Percentiles rank a stretch among this genome's conserved stretches.
phyloP scores from a whole-genome alignment of 2,329 filamentous ascomycete genomes.

The Aspergillus felis region DNA sequence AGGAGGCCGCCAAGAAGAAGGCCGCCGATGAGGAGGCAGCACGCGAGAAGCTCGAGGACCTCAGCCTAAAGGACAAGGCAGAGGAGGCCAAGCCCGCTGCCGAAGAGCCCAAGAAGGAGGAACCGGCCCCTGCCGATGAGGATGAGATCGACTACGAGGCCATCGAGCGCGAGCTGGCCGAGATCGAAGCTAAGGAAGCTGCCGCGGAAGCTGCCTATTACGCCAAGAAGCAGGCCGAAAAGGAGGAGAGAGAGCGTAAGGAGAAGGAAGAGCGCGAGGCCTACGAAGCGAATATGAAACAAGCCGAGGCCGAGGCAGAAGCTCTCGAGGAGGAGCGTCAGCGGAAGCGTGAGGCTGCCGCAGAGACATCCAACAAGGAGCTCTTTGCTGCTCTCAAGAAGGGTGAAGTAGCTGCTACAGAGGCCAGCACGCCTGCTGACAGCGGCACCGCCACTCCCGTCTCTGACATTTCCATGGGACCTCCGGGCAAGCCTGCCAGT shows the following conservation, averaged over 20 bases:
- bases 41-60: constrained; percentile 21
- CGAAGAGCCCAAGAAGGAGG: constrained; percentile 28
- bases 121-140: constrained; percentile 31
- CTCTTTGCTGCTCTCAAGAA: constrained; percentile 44
- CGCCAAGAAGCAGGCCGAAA: constrained; percentile 76
- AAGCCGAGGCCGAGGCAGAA: constrained; percentile 47
- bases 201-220: constrained; percentile 48
- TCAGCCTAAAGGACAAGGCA: constrained; percentile 33
- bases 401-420: constrained; percentile 34
- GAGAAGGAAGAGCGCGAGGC: constrained; percentile 43
- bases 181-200: constrained; percentile 45
- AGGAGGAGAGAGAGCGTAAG: constrained; percentile 48
- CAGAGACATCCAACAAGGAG: constrained; percentile 35
- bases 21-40: constrained; percentile 21
- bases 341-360: constrained; percentile 36
- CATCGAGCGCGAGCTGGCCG: constrained; percentile 46
- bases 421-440: constrained; percentile 39
- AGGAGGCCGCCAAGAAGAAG: constrained; percentile 27
- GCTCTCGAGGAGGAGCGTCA: constrained; percentile 43
- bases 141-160: constrained; percentile 46
- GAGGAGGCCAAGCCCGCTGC: constrained; percentile 43
- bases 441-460: constrained; percentile 45
- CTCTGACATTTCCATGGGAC: constrained; percentile 46
- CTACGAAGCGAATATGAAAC: constrained; percentile 47
- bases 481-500: constrained; percentile 52